Conservation (phyloP, 345 rosid genomes). For the Populus euphratica region DNA sequence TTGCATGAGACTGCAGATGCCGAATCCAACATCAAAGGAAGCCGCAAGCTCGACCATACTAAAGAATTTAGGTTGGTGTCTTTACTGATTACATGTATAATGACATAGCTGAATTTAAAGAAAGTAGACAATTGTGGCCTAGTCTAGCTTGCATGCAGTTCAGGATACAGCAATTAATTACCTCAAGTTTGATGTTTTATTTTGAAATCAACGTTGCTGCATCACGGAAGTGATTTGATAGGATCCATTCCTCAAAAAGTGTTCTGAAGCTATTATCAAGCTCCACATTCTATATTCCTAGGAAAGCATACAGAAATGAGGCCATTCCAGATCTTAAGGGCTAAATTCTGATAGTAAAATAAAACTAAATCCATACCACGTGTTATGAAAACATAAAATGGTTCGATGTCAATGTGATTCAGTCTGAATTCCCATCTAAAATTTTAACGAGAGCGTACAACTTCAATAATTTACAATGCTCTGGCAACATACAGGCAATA, state of each 20-base stretch:
- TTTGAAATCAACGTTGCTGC: background rate
- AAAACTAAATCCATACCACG: background rate
- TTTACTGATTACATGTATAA: background rate
- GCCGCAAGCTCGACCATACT: slow-evolving; percentile 48
- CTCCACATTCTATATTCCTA: background rate
- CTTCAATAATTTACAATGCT: background rate
- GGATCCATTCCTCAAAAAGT: background rate
- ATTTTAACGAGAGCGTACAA: background rate
- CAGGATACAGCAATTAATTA: too few species aligned
- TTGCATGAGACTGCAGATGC: slow-evolving; percentile 35
- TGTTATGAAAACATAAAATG: background rate
- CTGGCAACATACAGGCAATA: background rate
- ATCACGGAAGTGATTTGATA: background rate
- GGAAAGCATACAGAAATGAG: background rate
- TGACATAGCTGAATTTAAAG: background rate
- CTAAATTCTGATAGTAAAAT: background rate
- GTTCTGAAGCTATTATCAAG: background rate
- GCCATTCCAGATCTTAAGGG: background rate
- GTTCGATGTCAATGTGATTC: background rate
- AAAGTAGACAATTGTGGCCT: background rate
- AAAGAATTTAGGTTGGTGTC: slow-evolving; percentile 24
- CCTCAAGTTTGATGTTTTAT: too few species aligned
- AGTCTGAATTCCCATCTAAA: background rate
- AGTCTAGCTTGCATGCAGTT: background rate
- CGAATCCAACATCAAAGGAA: slow-evolving; percentile 34